Conservation (phyloP, 768 basidiomycete species). For the Cantharellus cinnabarinus region DNA sequence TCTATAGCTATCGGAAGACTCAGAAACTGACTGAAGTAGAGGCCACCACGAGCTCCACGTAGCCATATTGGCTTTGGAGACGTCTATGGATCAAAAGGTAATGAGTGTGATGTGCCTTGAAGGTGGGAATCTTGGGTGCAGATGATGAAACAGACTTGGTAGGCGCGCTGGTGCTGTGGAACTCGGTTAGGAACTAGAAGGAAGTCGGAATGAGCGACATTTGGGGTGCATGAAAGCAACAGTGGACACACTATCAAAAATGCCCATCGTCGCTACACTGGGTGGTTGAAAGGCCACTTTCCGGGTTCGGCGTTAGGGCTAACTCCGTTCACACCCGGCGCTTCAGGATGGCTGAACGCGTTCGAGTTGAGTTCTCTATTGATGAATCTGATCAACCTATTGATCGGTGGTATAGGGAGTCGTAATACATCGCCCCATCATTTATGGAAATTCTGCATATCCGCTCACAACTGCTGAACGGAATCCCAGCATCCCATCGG, state of each 20-base stretch:
- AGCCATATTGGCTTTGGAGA: slow-evolving; percentile 34
- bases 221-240: not conserved
- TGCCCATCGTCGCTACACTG: not conserved
- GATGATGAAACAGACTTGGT: slow-evolving; percentile 32
- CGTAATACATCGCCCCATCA: slow-evolving; percentile 72
- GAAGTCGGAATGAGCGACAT: not conserved
- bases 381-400: slow-evolving; percentile 4
- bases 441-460: slow-evolving; percentile 86
- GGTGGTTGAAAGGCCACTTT: slow-evolving; percentile 4
- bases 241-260: not conserved
- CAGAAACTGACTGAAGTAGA: slow-evolving; percentile 38
- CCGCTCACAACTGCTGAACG: slow-evolving; percentile 59
- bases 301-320: not conserved
- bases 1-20: not conserved
- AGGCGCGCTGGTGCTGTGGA: slow-evolving; percentile 39
- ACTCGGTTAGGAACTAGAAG: slow-evolving; percentile 39
- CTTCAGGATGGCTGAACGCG: slow-evolving; percentile 8
- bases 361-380: slow-evolving; percentile 7
- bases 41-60: slow-evolving; percentile 36
- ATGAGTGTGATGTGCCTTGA: slow-evolving; percentile 1
- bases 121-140: slow-evolving; percentile 5
- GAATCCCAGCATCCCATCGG: slow-evolving; percentile 23
- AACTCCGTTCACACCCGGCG: not conserved
- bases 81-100: slow-evolving; percentile 12
- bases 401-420: slow-evolving; percentile 36